These are phyloP conservation scores for Carallia brachiata DNA, from an alignment of 345 rosid genomes.

Conservation along the genomic window DNA sequence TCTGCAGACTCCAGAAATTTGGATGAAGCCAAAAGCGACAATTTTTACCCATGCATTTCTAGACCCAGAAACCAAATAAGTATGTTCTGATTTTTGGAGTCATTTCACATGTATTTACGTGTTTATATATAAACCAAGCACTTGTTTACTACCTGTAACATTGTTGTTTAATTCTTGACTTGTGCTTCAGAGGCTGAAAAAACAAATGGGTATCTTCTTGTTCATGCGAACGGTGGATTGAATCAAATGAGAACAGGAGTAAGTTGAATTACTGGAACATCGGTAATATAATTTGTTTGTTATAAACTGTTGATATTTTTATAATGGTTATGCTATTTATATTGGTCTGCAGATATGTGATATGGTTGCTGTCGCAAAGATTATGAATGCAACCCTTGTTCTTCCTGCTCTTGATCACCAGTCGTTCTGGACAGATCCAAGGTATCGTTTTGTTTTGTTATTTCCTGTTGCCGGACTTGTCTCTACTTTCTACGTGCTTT, in stretches of 20 bases:
- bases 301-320: too few species aligned
- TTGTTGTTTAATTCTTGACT: background rate
- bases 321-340: background rate
- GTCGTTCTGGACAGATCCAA: conserved; percentile 97
- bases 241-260: conserved; percentile 99
- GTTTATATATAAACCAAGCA: background rate
- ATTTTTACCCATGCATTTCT: conserved; percentile 56
- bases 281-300: background rate
- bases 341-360: conserved; percentile 76
- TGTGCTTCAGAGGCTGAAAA: conserved; percentile 33
- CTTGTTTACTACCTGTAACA: too few species aligned
- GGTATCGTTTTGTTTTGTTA: conserved; percentile 43
- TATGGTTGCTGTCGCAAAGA: conserved; percentile 93
- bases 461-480: background rate
- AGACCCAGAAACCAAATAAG: conserved; percentile 57
- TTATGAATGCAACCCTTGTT: conserved; percentile 95
- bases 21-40: conserved; percentile 85
- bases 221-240: conserved; percentile 95
- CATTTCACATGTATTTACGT: background rate
- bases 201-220: conserved; percentile 83
- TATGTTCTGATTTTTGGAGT: conserved; percentile 25
- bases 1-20: conserved; percentile 71
- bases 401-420: conserved; percentile 95
- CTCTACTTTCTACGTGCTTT: background rate
- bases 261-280: conserved; percentile 21